Evolutionary conservation across 768 basidiomycete species (phyloP), one percentile per base, ranked within the genome.

Genomic region (Naematelia aurantialba): DNA sequence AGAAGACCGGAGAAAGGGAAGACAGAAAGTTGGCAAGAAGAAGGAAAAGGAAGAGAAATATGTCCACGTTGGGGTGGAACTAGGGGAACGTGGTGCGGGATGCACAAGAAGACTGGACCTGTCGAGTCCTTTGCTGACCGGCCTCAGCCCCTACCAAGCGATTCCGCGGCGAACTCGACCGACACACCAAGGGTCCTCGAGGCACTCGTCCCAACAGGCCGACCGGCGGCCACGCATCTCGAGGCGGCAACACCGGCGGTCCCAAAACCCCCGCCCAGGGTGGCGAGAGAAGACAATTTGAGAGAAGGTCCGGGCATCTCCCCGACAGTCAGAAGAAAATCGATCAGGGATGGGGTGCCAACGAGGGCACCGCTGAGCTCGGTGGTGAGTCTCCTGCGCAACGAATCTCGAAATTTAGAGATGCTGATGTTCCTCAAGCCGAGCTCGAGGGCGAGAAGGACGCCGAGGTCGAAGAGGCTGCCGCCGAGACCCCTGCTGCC

Each of bases 281-380:
- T 65, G 84, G 84, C 58, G 87, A 87, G 60, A 86, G 89, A 76
- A 81, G 84, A 62, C 89, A 85, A 75, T 92, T 94, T 81, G 88
- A 82, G 79, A 90, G 68, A 53, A 48, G 58, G 52, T 71, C 63
- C 56, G 56, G 59, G 58, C 60, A 63, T 58, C 59, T 56, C 67
- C 92, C 89, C 76, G 94, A 98, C 80, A 87, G 89, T 46, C 89
- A 92, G 68, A 98, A 97, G 84, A 91, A 90, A 81, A 80, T 93
- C 69, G 88, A 90, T 76, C 88, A 91, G 74, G 87, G 87, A 66
- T 98, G 94, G 94, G 94, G 94, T 65, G 89, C 88, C 44, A 90
- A 92, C 64, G 89, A 92, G 68, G 91, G 88, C 68, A 82, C 81
- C 67, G 78, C 87, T 39, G 94, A 97, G 79, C 82, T 90, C 48